Percentiles rank a stretch among this genome's conserved stretches.
Conservation (phyloP, 768 basidiomycete species). For the Naganishia antarctica region DNA sequence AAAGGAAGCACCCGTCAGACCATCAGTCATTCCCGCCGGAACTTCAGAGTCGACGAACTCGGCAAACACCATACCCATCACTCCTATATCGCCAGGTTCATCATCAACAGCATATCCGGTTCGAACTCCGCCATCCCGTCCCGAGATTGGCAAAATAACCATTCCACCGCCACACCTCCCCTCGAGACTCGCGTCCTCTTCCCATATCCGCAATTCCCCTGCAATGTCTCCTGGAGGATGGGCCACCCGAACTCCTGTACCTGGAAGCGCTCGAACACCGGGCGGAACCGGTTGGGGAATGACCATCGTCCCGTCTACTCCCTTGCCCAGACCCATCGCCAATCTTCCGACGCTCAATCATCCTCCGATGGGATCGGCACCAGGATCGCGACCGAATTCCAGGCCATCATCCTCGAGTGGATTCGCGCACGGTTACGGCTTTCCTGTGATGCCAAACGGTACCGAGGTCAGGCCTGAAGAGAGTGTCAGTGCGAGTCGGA, state of each 20-base stretch:
- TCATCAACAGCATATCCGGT: not conserved
- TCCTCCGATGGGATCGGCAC: not conserved
- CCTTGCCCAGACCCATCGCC: constrained; percentile 47
- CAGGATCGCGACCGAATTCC: not conserved
- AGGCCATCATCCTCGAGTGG: constrained; percentile 12
- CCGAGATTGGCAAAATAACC: constrained; percentile 10
- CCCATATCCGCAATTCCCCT: not conserved
- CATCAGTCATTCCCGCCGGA: too few species aligned
- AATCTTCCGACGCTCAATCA: constrained; percentile 47
- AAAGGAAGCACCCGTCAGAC: not conserved
- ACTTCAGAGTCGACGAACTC: not conserved
- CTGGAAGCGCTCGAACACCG: constrained; percentile 2
- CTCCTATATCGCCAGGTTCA: not conserved
- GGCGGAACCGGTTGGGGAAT: constrained; percentile 29
- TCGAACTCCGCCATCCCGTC: not conserved
- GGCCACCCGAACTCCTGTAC: constrained; percentile 4
- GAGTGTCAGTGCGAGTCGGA: not conserved
- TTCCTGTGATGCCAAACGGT: not conserved
- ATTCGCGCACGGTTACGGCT: constrained; percentile 27
- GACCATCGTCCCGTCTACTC: constrained; percentile 43
- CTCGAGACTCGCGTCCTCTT: not conserved
- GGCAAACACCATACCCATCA: not conserved
- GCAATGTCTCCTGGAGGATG: not conserved
- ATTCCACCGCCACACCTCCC: constrained; percentile 12
- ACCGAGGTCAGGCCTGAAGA: not conserved